Evolutionary conservation across 371 early-diverging fungal species (phyloP).

Genomic region (Haplosporangium sp.): DNA sequence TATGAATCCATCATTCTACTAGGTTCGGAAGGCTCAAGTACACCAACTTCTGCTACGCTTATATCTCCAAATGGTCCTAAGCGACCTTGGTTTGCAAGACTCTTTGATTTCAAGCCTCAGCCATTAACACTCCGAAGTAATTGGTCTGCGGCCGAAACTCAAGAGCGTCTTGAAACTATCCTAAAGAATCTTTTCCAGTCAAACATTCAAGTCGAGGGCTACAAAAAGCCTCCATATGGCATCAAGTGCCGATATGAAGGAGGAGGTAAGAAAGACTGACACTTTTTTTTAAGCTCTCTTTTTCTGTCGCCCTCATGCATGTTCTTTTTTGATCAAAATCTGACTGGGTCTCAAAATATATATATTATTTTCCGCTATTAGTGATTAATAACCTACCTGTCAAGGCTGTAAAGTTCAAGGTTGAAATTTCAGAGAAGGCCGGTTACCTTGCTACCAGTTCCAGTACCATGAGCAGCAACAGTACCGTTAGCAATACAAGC

Average conservation of each 20-base stretch:
- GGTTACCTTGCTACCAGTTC: not conserved
- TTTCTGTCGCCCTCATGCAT: not conserved
- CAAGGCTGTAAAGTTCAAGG: slow-evolving; percentile 66
- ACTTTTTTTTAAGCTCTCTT: not conserved
- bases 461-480: not conserved
- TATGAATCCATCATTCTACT: not conserved
- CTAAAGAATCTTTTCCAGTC: slow-evolving; percentile 26
- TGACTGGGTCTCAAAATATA: too few relatives aligned
- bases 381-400: slow-evolving; percentile 27
- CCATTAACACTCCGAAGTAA: slow-evolving; percentile 40
- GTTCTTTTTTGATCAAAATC: not conserved
- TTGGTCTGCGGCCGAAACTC: slow-evolving; percentile 33
- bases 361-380: not conserved
- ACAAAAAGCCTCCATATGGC: slow-evolving; percentile 33
- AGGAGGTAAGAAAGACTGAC: slow-evolving; percentile 23
- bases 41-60: not conserved
- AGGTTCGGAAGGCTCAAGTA: slow-evolving; percentile 39
- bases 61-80: slow-evolving; percentile 20
- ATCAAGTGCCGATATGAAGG: slow-evolving; percentile 65
- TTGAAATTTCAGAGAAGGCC: slow-evolving; percentile 58
- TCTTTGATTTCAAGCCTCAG: slow-evolving; percentile 55
- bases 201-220: slow-evolving; percentile 22
- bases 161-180: slow-evolving; percentile 42
- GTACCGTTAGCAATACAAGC: not conserved
- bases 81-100: slow-evolving; percentile 48